A percentile compares a stretch with the other conserved stretches of the same genome.
These are phyloP conservation scores for Termitomyces sp. DNA, from an alignment of 768 basidiomycete genomes.

Conservation along the genomic window DNA sequence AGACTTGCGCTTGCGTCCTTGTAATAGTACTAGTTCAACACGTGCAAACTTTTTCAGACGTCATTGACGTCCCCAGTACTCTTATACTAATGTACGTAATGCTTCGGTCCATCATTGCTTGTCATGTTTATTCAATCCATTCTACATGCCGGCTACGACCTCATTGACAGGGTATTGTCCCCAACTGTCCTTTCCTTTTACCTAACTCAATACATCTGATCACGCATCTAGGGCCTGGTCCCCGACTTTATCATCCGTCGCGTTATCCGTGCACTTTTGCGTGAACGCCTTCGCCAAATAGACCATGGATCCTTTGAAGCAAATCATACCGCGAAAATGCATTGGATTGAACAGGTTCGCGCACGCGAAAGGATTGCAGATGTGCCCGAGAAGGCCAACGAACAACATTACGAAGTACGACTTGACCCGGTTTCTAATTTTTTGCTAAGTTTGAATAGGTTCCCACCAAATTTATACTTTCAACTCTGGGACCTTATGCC, in stretches of 20 bases:
- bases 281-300: slow-evolving; percentile 53
- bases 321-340: slow-evolving; percentile 62
- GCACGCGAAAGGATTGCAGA: slow-evolving; percentile 49
- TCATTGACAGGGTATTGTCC: not conserved
- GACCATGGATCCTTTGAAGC: slow-evolving; percentile 52
- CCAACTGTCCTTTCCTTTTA: not conserved
- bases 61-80: not conserved
- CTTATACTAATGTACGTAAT: too few species aligned
- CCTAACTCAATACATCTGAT: not conserved
- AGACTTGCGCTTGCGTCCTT: not conserved
- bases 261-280: slow-evolving; percentile 35
- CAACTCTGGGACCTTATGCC: slow-evolving; percentile 57
- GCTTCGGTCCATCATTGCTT: not conserved
- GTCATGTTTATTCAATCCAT: not conserved
- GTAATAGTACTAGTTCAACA: not conserved
- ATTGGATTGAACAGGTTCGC: slow-evolving; percentile 55
- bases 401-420: slow-evolving; percentile 70
- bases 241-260: slow-evolving; percentile 47
- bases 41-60: not conserved
- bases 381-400: slow-evolving; percentile 61
- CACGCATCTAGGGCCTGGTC: slow-evolving; percentile 41
- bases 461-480: slow-evolving; percentile 55
- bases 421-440: not conserved
- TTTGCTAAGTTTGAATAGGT: slow-evolving; percentile 30
- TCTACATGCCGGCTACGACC: not conserved